Evolutionary conservation across 225 moss, liverwort and hornwort species (phyloP), one percentile per base, ranked within the genome.

Genomic region (Bryum argenteum): DNA sequence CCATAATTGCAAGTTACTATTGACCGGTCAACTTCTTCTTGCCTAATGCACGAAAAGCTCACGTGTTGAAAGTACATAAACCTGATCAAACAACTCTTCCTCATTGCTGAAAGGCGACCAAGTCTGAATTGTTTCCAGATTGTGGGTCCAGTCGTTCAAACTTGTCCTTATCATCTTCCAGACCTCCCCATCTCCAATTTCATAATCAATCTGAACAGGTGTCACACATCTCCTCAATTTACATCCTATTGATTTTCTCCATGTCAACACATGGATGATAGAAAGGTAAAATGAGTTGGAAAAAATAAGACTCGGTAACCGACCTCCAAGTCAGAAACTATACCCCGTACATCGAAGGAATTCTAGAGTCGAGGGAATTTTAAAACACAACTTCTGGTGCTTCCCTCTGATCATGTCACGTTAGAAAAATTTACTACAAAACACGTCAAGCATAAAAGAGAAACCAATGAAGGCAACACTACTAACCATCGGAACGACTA

Each of bases 401-500:
- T 38, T 39, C 52, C 37, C 52, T 52, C 61, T 18, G n/a, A 63
- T 43, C 12, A 52, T 51, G n/a, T 63, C 41, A 41, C 17, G 18
- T 1, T 10, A n/a, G 42, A 63, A 55, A 15, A 14, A 73, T 65
- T 6, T 55, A 45, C 19, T 10, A 8, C 43, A 50, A 37, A 65
- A 58, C 19, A 64, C 44, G 50, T 58, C 57, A 58, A 48, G 39
- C 16, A 37, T 63, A 24, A 10, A 55, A 26, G 15, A 55, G 15
- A 22, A 56, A 18, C 11, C 20, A 44, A 73, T 48, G 17, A n/a
- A 14, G 47, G 6, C 57, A 66, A 43, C 41, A 72, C 26, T 54
- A 41, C 80, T 58, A 33, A 87, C 87, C 91, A 91, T 91, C 37
- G 91, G 91, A 66, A 91, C 91, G 55, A 91, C 84, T 18, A 89